Percentiles rank a stretch among this genome's conserved stretches.
These are phyloP conservation scores for Coemansia sp. DNA, from an alignment of 192 early-diverging fungal genomes.

Conservation along the genomic window DNA sequence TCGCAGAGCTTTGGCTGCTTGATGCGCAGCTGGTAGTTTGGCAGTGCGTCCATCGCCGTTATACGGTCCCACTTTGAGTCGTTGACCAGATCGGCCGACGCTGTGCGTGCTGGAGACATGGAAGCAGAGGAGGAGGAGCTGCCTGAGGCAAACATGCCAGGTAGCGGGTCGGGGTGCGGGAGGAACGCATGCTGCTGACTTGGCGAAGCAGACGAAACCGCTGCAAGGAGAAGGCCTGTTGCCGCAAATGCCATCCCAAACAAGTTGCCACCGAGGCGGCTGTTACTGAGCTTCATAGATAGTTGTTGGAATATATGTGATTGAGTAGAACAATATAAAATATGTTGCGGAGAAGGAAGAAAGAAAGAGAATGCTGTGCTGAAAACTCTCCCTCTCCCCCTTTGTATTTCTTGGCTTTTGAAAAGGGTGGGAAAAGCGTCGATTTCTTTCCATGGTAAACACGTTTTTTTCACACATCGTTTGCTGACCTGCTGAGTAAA, in stretches of 20 bases:
- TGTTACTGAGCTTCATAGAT: conserved; percentile 14
- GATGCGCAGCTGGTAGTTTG: conserved; percentile 71
- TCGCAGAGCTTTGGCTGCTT: conserved; percentile 84
- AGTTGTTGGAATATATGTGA: background rate
- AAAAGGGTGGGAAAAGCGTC: no score
- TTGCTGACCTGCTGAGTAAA: no score
- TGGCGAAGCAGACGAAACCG: conserved; percentile 10
- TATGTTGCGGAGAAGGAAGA: background rate
- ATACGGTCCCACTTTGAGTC: conserved; percentile 32
- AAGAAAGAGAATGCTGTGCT: background rate
- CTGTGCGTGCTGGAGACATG: conserved; percentile 15
- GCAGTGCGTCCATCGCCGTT: conserved; percentile 58
- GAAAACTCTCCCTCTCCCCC: no score
- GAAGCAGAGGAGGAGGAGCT: no score
- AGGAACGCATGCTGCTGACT: conserved; percentile 36
- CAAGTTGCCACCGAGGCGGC: conserved; percentile 4
- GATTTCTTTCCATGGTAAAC: no score
- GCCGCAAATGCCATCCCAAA: conserved; percentile 7
- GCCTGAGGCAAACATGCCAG: background rate
- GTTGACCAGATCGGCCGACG: conserved; percentile 25
- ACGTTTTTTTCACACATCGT: no score
- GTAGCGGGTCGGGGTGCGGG: conserved; percentile 11
- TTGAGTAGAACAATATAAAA: background rate
- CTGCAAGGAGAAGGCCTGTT: conserved; percentile 23
- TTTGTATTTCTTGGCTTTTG: background rate